Percentiles rank a stretch among this genome's conserved stretches.
phyloP scores from a whole-genome alignment of 768 basidiomycete genomes.

The Leccinum disarticulatum region DNA sequence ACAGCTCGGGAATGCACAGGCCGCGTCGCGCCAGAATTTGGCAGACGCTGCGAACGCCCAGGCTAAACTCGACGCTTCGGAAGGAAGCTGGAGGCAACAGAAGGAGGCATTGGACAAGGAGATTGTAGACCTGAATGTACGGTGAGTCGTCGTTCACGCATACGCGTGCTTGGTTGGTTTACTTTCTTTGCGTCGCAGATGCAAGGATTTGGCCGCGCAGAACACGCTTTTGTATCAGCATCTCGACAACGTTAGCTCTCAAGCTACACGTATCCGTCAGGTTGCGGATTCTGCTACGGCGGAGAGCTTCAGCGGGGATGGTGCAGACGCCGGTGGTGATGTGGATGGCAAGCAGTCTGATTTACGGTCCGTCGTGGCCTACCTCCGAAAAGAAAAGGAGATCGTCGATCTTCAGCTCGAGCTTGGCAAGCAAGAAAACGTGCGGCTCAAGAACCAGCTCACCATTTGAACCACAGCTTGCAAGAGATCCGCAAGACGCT shows the following conservation, averaged over 20 bases:
- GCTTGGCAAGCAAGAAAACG: conserved; percentile 73
- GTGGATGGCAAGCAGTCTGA: conserved; percentile 65
- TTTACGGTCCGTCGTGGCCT: conserved; percentile 74
- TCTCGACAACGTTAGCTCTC: conserved; percentile 78
- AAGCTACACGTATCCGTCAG: conserved; percentile 77
- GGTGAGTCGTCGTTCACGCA: conserved; percentile 40
- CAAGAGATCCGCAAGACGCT: conserved; percentile 70
- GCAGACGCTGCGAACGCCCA: conserved; percentile 71
- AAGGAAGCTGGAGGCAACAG: conserved; percentile 80
- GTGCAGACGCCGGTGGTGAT: conserved; percentile 44
- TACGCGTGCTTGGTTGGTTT: neutral
- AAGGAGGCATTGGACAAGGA: conserved; percentile 78
- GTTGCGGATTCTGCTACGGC: conserved; percentile 55
- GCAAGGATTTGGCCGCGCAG: conserved; percentile 71
- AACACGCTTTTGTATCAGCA: conserved; percentile 80
- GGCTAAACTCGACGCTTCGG: conserved; percentile 68
- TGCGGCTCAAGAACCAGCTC: conserved; percentile 70
- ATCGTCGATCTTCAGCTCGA: conserved; percentile 87
- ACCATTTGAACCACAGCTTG: conserved; percentile 66
- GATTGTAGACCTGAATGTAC: conserved; percentile 62
- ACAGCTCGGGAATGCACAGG: conserved; percentile 54
- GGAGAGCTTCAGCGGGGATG: conserved; percentile 40
- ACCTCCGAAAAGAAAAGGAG: conserved; percentile 88
- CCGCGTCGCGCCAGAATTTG: conserved; percentile 54
- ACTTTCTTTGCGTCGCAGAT: conserved; percentile 40